Conservation (phyloP, 2,329 filamentous ascomycete genomes). For the Phialophora verrucosa region DNA sequence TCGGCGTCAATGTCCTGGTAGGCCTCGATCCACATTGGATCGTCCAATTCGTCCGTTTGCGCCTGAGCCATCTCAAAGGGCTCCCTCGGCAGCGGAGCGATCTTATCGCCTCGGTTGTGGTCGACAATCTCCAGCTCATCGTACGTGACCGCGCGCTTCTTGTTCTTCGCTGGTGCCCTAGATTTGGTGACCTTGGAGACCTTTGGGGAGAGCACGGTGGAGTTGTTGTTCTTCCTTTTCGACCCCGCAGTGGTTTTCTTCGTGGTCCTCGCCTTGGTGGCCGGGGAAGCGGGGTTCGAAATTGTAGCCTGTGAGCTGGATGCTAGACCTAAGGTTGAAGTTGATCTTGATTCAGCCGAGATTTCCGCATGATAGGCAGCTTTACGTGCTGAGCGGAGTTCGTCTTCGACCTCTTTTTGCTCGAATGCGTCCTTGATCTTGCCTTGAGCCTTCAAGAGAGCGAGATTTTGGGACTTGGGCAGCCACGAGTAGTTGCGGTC, state of each 20-base stretch:
- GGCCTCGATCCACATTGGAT: neutral
- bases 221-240: neutral
- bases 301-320: neutral
- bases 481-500: neutral
- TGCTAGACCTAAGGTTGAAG: neutral
- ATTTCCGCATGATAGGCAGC: neutral
- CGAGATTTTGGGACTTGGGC: neutral
- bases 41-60: neutral
- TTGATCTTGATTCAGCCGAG: neutral
- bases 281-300: neutral
- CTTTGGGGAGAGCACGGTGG: neutral
- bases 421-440: neutral
- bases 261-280: neutral
- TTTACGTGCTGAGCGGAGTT: neutral
- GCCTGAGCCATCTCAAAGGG: neutral
- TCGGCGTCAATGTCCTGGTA: neutral
- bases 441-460: neutral
- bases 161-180: neutral
- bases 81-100: neutral
- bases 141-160: neutral
- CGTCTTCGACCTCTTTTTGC: neutral
- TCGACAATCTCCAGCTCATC: neutral
- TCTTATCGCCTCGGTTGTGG: neutral
- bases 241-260: neutral
- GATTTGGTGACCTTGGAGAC: neutral